A percentile compares a stretch with the other conserved stretches of the same genome.
phyloP scores from a whole-genome alignment of 148 eudicot species.

The Suaeda aralocaspica region DNA sequence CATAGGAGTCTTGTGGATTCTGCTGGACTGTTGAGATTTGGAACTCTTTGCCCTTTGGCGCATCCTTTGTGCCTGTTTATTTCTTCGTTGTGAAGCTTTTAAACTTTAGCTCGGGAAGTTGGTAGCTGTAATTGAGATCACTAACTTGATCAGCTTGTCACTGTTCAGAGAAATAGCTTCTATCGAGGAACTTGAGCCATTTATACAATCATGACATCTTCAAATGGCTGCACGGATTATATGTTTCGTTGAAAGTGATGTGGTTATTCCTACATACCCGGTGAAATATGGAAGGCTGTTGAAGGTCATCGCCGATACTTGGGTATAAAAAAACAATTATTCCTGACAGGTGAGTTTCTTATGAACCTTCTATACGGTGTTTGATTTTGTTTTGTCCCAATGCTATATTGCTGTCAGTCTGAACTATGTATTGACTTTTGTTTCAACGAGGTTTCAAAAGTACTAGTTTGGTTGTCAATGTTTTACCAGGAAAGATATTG shows the following conservation, averaged over 20 bases:
- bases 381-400: slow-evolving; percentile 3
- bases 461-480: too few species aligned
- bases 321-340: slow-evolving; percentile 87
- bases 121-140: too few species aligned
- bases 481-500: slow-evolving; percentile 63
- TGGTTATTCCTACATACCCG: slow-evolving; percentile 83
- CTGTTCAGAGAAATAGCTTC: slow-evolving; percentile 80
- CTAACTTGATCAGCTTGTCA: background rate
- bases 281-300: slow-evolving; percentile 99
- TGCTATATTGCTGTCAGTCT: too few species aligned
- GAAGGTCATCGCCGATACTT: slow-evolving; percentile 94
- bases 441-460: too few species aligned
- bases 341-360: slow-evolving; percentile 65
- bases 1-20: too few species aligned
- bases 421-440: too few species aligned
- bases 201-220: slow-evolving; percentile 71
- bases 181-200: slow-evolving; percentile 70
- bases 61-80: too few species aligned
- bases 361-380: background rate
- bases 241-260: slow-evolving; percentile 93
- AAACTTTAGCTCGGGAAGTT: too few species aligned
- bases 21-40: too few species aligned
- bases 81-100: too few species aligned
- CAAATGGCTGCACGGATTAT: slow-evolving; percentile 97
- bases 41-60: too few species aligned